These are phyloP conservation scores for Neurospora sp. DNA, from an alignment of 495 filamentous ascomycete genomes.

Conservation along the genomic window DNA sequence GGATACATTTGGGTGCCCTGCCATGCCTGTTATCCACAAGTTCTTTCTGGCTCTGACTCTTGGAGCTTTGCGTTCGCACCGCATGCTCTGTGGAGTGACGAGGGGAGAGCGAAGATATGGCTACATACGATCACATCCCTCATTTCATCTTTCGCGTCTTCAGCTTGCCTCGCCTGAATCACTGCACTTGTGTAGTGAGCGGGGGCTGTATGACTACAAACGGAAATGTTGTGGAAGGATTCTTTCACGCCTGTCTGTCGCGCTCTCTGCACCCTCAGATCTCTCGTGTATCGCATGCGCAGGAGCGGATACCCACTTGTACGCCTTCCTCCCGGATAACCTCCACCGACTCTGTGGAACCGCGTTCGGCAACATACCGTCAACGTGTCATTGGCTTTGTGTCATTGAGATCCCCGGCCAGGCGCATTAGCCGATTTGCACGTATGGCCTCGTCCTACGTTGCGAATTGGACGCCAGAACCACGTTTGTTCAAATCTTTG, in stretches of 20 bases:
- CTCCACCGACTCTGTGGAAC: constrained; percentile 23
- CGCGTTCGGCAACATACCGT: constrained; percentile 33
- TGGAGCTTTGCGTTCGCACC: background rate
- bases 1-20: constrained; percentile 7
- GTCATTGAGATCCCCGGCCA: constrained; percentile 42
- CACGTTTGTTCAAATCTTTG: constrained; percentile 10
- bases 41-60: background rate
- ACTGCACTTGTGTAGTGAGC: constrained; percentile 22
- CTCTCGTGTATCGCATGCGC: constrained; percentile 5
- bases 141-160: constrained; percentile 9
- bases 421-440: constrained; percentile 66
- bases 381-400: constrained; percentile 25
- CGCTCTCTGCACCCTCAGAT: constrained; percentile 25
- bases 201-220: constrained; percentile 27
- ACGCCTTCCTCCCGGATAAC: background rate
- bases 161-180: constrained; percentile 37
- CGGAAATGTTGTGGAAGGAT: constrained; percentile 27
- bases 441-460: constrained; percentile 33
- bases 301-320: background rate
- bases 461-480: constrained; percentile 56
- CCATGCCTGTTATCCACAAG: constrained; percentile 19
- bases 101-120: constrained; percentile 32
- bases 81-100: constrained; percentile 14
- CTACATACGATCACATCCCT: constrained; percentile 32
- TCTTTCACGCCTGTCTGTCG: constrained; percentile 20